Percentiles rank a stretch among this genome's conserved stretches.
Conservation (phyloP, 2,329 filamentous ascomycete species). For the Trichoderma arundinaceum region DNA sequence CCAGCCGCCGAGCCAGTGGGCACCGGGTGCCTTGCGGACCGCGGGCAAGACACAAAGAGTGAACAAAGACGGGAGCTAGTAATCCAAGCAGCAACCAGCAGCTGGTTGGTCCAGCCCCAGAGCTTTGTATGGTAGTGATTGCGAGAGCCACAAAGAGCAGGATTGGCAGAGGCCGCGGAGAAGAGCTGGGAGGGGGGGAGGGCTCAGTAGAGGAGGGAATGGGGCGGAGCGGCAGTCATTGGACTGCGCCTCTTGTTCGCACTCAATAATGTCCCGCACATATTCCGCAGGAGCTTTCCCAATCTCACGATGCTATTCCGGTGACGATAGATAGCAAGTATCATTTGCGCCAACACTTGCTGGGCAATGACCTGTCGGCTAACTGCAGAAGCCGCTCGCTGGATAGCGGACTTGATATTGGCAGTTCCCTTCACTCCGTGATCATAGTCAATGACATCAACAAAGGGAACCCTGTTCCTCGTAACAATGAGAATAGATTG, state of each 20-base stretch:
- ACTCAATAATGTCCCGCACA: background rate
- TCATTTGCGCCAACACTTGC: constrained; percentile 20
- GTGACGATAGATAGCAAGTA: constrained; percentile 8
- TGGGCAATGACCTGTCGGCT: constrained; percentile 6
- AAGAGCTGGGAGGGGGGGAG: background rate
- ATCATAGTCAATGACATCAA: no score
- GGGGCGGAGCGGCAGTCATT: constrained; percentile 18
- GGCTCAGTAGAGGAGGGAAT: background rate
- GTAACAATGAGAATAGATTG: background rate
- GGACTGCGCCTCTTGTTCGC: constrained; percentile 13
- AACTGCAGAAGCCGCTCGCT: background rate
- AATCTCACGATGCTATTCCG: constrained; percentile 4
- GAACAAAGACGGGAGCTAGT: constrained; percentile 9
- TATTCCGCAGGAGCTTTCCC: background rate
- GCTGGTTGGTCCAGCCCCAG: constrained; percentile 17
- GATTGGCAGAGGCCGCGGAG: background rate
- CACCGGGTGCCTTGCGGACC: constrained; percentile 33
- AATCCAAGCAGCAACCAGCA: background rate
- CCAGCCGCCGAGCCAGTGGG: constrained; percentile 20
- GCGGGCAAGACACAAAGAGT: constrained; percentile 20
- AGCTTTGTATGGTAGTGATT: background rate
- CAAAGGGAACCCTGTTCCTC: background rate
- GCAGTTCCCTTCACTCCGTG: background rate
- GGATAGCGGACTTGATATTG: background rate
- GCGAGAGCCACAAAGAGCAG: background rate